Evolutionary conservation across 176 grass and related monocot species (phyloP).

Genomic region (Luzula sylvatica): DNA sequence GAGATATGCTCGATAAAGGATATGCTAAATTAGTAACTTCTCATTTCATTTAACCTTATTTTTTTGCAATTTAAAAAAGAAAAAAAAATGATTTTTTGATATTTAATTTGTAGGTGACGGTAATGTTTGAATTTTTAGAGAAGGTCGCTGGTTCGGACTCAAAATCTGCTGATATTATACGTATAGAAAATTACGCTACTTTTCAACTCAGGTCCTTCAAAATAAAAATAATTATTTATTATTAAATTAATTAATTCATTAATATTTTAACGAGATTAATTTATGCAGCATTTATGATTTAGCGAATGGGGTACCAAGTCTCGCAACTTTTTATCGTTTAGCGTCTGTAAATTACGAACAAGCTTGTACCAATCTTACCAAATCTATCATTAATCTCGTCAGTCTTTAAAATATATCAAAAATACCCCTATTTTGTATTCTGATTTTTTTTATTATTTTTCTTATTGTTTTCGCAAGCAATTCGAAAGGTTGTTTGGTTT

Average conservation of each 20-base stretch:
- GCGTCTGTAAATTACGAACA: constrained; percentile 90
- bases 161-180: constrained; percentile 65
- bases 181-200: constrained; percentile 93
- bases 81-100: neutral
- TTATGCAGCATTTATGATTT: constrained; percentile 90
- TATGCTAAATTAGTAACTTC: constrained; percentile 84
- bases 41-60: neutral
- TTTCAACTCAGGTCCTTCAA: constrained; percentile 90
- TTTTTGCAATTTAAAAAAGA: constrained; percentile 12
- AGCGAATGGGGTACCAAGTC: constrained; percentile 75
- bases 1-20: constrained; percentile 93
- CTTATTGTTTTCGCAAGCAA: constrained; percentile 51
- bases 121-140: constrained; percentile 90
- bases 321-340: constrained; percentile 85
- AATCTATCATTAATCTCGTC: constrained; percentile 85
- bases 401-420: constrained; percentile 23
- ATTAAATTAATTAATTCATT: too few species aligned
- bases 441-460: constrained; percentile 8
- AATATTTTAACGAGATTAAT: too few species aligned
- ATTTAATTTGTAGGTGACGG: constrained; percentile 56
- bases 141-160: constrained; percentile 89
- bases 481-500: constrained; percentile 91
- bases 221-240: neutral
- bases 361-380: constrained; percentile 88
- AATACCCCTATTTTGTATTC: neutral